Conservation (phyloP, 1,139 yeast species). For the Nakaseomyces bracarensis region DNA sequence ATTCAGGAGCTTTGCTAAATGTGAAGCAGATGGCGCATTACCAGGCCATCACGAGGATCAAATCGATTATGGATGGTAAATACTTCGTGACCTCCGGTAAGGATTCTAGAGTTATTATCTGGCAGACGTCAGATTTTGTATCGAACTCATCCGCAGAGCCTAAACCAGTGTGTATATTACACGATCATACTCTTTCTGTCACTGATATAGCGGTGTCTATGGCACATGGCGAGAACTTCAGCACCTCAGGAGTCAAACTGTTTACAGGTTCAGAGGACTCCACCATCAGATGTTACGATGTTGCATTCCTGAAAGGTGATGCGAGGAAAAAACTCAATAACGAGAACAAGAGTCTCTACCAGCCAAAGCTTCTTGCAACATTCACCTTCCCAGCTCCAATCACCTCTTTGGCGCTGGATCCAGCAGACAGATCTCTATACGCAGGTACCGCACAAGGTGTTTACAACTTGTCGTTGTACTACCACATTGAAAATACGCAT, state of each 20-base stretch:
- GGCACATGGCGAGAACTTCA: constrained; percentile 21
- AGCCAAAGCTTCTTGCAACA: constrained; percentile 48
- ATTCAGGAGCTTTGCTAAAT: constrained; percentile 65
- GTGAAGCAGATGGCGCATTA: constrained; percentile 75
- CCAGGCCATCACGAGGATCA: constrained; percentile 57
- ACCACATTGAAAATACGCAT: constrained; percentile 11
- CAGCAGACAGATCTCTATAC: constrained; percentile 69
- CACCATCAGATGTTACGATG: constrained; percentile 61
- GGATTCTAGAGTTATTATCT: constrained; percentile 72
- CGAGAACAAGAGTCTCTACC: constrained; percentile 22
- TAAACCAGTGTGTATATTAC: constrained; percentile 44
- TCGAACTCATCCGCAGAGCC: constrained; percentile 27
- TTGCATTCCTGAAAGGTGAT: constrained; percentile 24
- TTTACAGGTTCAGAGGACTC: constrained; percentile 68
- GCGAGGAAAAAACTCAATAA: constrained; percentile 9
- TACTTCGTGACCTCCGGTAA: constrained; percentile 67
- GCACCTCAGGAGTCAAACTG: constrained; percentile 50
- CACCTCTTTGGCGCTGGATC: constrained; percentile 60
- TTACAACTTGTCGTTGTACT: constrained; percentile 21
- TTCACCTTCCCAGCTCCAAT: constrained; percentile 57
- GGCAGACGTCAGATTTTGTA: constrained; percentile 59
- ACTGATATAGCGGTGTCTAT: constrained; percentile 44
- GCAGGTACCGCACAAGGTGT: constrained; percentile 61
- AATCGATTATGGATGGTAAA: constrained; percentile 57
- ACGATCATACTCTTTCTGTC: constrained; percentile 71